A percentile compares a stretch with the other conserved stretches of the same genome.
Evolutionary conservation across 441 rosid genomes (phyloP).

Genomic region (Gossypium schwendimanii): DNA sequence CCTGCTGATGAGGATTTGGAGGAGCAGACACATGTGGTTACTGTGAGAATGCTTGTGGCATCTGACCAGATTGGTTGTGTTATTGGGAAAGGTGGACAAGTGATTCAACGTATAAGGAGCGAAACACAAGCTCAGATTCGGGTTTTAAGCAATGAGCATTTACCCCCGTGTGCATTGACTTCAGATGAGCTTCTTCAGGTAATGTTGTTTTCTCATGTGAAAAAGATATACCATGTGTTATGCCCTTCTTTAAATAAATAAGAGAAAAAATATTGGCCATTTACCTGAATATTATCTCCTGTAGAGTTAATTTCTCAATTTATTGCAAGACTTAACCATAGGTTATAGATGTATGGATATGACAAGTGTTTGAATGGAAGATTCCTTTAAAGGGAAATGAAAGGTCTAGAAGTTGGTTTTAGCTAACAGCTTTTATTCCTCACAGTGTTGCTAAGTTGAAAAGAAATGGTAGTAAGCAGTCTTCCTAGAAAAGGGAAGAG

Average conservation of each 20-base stretch:
- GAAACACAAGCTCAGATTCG: constrained; percentile 60
- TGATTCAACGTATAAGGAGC: constrained; percentile 45
- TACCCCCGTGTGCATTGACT: constrained; percentile 46
- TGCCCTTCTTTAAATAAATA: not conserved
- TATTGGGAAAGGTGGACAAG: constrained; percentile 64
- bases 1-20: constrained; percentile 31
- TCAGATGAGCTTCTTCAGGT: constrained; percentile 69
- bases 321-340: not conserved
- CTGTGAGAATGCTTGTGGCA: constrained; percentile 52
- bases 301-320: not conserved
- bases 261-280: not conserved
- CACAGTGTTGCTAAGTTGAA: not conserved
- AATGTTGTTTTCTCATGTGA: not conserved
- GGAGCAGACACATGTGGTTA: constrained; percentile 33
- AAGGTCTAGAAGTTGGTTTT: not conserved
- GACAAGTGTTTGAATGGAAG: not conserved
- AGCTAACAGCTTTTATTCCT: not conserved
- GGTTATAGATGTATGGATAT: not conserved
- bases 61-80: constrained; percentile 72
- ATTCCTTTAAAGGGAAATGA: not conserved
- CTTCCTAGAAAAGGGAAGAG: not conserved
- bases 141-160: constrained; percentile 42
- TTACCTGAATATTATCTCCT: not conserved
- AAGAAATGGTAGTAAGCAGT: not conserved
- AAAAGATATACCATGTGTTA: constrained; percentile 1